phyloP scores from a whole-genome alignment of 371 early-diverging fungal species.

The Syncephalis plumigaleata region DNA sequence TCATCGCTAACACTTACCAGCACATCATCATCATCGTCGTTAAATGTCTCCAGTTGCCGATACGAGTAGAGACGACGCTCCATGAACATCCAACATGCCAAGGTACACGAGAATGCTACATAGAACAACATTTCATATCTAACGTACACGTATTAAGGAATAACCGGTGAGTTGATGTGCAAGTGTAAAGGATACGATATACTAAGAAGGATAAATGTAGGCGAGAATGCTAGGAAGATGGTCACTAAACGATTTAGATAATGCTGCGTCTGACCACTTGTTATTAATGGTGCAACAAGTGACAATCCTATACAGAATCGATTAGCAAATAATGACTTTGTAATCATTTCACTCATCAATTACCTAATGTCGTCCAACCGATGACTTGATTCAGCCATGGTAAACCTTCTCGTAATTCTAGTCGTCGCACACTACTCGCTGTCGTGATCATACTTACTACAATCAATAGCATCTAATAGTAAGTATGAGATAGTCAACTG shows the following conservation, averaged over 20 bases:
- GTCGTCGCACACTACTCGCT: conserved; percentile 26
- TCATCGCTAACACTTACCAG: too few species aligned
- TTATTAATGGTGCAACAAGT: neutral
- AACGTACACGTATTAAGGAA: neutral
- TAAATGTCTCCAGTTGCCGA: conserved; percentile 1
- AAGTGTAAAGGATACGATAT: conserved; percentile 31
- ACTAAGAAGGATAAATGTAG: conserved; percentile 71
- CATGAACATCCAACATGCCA: conserved; percentile 65
- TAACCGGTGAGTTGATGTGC: neutral
- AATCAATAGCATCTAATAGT: conserved; percentile 11
- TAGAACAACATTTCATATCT: conserved; percentile 78
- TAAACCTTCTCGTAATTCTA: conserved; percentile 36
- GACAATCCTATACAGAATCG: neutral
- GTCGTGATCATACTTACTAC: conserved; percentile 22
- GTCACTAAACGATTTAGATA: conserved; percentile 55
- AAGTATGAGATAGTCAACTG: too few species aligned
- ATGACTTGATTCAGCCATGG: conserved; percentile 43
- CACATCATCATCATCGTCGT: too few species aligned
- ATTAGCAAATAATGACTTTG: conserved; percentile 1
- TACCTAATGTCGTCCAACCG: conserved; percentile 54
- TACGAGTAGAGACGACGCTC: conserved; percentile 27
- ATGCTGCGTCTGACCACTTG: conserved; percentile 29
- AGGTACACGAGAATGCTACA: conserved; percentile 48
- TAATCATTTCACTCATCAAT: conserved; percentile 4
- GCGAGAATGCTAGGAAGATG: conserved; percentile 74